Base-by-base conservation (phyloP, 2,329 filamentous ascomycete genomes). In the Exophiala aquamarina region DNA sequence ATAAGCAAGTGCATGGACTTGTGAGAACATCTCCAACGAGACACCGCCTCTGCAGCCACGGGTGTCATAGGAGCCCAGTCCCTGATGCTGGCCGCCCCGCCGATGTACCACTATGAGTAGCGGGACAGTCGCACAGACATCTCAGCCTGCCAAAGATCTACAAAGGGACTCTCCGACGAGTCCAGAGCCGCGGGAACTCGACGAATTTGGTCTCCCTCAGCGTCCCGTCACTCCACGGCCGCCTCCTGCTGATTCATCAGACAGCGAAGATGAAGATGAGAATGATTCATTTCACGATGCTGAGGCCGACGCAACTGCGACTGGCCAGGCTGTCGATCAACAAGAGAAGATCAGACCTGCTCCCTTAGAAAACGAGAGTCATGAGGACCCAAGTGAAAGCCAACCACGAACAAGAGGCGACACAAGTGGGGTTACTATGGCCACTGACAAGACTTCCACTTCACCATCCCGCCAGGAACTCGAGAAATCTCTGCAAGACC, bases 131-230 rank as follows among this genome's bases (percentile, higher is more conserved):
- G 8, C 15, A 18, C 39, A 54, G 37, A 21, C 43, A 28, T 23
- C 40, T 44, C 28, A 19, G 10, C 7, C 31, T 38, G 18, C 29
- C 21, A 23, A 48, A 40, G 35, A 47, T 38, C 39, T 4, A 28
- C n/a, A 19, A 26, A n/a, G 3, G 35, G 34, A 40, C 39, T 13
- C 33, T 14, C n/a, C 20, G 11, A 9, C 43, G 14, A 11, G 28
- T 7, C 13, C 40, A n/a, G 41, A 35, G n/a, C 20, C 32, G 20
- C 19, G 33, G 14, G 80, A 84, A 60, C 69, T 82, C 49, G 85
- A 89, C 64, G 85, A 89, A 56, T 89, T 88, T 63, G 85, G 85
- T 41, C 69, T 89, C 54, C 84, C 84, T 14, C 76, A 85, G 52
- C 75, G 73, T 41, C 53, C 47, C n/a, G 40, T 49, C 17, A 48